Evolutionary conservation across 2,329 filamentous ascomycete species (phyloP).

Genomic region (Cephalotrichum gorgonifer): DNA sequence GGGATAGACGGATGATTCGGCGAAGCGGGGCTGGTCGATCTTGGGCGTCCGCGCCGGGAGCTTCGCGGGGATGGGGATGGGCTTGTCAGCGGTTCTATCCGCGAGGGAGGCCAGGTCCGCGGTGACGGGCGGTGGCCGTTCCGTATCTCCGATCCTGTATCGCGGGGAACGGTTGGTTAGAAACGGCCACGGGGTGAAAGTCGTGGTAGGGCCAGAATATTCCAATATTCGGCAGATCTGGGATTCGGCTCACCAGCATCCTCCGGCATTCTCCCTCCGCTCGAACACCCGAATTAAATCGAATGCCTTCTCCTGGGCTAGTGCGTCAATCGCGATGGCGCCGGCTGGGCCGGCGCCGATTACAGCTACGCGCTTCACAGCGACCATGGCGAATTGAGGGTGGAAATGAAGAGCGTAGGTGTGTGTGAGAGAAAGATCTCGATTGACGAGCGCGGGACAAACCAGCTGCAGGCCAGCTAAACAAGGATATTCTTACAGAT

Average conservation of each 20-base stretch:
- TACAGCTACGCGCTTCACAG: slow-evolving; percentile 46
- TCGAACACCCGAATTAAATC: slow-evolving; percentile 53
- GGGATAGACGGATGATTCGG: slow-evolving; percentile 50
- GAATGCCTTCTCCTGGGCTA: slow-evolving; percentile 47
- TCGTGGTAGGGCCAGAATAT: no score
- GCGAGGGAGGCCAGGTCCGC: slow-evolving; percentile 35
- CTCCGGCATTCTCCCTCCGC: slow-evolving; percentile 45
- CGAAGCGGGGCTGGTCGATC: slow-evolving; percentile 34
- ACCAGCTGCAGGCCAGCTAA: no score
- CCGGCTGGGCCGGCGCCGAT: slow-evolving; percentile 67
- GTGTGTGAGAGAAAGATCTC: not conserved
- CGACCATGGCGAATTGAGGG: not conserved
- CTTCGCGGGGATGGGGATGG: slow-evolving; percentile 31
- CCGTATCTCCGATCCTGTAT: slow-evolving; percentile 29
- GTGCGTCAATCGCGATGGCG: slow-evolving; percentile 48
- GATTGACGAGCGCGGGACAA: no score
- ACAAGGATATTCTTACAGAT: no score
- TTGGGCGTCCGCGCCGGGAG: slow-evolving; percentile 36
- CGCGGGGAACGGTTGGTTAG: no score
- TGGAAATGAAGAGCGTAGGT: not conserved
- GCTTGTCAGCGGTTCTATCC: slow-evolving; percentile 36
- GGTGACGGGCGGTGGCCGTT: slow-evolving; percentile 25
- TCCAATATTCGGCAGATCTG: not conserved
- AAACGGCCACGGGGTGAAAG: no score
- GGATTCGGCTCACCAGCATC: slow-evolving; percentile 41